Conservation (phyloP, 2,329 filamentous ascomycete genomes). For the Fusarium sp. region DNA sequence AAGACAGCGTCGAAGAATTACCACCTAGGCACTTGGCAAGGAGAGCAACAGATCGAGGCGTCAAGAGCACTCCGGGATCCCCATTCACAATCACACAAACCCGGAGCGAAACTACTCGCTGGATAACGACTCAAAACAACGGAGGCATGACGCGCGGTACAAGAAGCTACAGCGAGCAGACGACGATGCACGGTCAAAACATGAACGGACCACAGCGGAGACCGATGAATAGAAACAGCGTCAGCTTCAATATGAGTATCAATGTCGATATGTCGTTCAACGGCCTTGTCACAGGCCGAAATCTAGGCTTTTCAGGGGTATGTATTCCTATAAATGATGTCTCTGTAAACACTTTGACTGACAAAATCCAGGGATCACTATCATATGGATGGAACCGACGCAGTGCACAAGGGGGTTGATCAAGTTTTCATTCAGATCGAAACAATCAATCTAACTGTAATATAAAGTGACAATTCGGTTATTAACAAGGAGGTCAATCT, state of each 20-base stretch:
- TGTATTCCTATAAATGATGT: background rate
- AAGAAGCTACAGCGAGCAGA: slow-evolving; percentile 35
- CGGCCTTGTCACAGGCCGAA: slow-evolving; percentile 42
- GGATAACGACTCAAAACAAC: slow-evolving; percentile 35
- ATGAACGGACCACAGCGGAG: slow-evolving; percentile 8
- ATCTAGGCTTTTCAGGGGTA: slow-evolving; percentile 42
- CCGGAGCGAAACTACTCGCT: slow-evolving; percentile 37
- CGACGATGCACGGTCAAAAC: slow-evolving; percentile 35
- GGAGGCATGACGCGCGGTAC: slow-evolving; percentile 32
- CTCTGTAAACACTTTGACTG: slow-evolving; percentile 3
- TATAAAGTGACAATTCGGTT: slow-evolving; percentile 4
- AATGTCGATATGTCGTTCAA: slow-evolving; percentile 42
- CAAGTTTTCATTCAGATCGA: background rate
- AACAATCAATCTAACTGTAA: background rate
- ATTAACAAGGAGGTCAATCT: slow-evolving; percentile 22
- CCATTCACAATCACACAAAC: slow-evolving; percentile 35
- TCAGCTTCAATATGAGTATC: slow-evolving; percentile 44
- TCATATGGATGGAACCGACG: slow-evolving; percentile 44
- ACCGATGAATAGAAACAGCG: slow-evolving; percentile 30
- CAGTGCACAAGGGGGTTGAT: slow-evolving; percentile 22
- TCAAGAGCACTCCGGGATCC: slow-evolving; percentile 7
- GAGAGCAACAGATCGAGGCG: slow-evolving; percentile 10
- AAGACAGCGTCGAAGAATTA: slow-evolving; percentile 25
- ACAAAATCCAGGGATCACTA: slow-evolving; percentile 32
- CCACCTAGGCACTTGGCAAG: slow-evolving; percentile 24